Percentiles rank a stretch among this genome's conserved stretches.
Evolutionary conservation across 139 green algal species (phyloP).

Genomic region (Chlorokybus atmophyticus): DNA sequence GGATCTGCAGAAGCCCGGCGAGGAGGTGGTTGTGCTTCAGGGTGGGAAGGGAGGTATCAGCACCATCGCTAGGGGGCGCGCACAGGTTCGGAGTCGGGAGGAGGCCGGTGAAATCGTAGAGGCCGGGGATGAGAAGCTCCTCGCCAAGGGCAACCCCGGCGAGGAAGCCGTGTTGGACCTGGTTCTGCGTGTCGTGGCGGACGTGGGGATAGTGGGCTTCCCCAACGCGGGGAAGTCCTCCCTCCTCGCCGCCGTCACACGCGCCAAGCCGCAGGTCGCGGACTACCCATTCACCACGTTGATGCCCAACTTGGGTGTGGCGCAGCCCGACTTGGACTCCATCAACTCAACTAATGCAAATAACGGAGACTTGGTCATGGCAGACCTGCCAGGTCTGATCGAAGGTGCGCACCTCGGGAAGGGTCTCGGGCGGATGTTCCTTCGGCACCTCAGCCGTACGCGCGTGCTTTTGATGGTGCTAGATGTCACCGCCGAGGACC

Average conservation of each 20-base stretch:
- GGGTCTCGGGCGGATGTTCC: constrained; percentile 71
- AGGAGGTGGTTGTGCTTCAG: constrained; percentile 16
- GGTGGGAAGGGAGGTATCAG: constrained; percentile 20
- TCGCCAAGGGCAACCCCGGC: constrained; percentile 28
- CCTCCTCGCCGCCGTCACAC: constrained; percentile 55
- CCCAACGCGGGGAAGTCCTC: constrained; percentile 75
- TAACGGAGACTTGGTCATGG: constrained; percentile 12
- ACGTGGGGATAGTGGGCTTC: constrained; percentile 85
- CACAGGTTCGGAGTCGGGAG: background rate
- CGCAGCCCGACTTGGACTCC: background rate
- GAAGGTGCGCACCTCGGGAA: constrained; percentile 38
- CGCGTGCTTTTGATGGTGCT: constrained; percentile 61
- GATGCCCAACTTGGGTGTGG: constrained; percentile 83
- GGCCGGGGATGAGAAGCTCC: background rate
- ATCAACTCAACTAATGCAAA: too few species aligned
- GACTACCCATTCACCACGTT: constrained; percentile 90
- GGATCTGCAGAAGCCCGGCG: constrained; percentile 17
- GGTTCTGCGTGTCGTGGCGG: constrained; percentile 69
- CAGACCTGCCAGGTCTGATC: constrained; percentile 77
- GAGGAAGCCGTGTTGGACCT: constrained; percentile 57
- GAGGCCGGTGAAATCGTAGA: background rate
- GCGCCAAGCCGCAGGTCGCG: constrained; percentile 62
- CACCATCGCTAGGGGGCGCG: constrained; percentile 3
- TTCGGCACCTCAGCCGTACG: constrained; percentile 67
- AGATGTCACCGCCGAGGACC: constrained; percentile 48